Percentiles rank a stretch among this genome's conserved stretches.
phyloP scores from a whole-genome alignment of 345 rosid species.

The Eucalyptus cloeziana region DNA sequence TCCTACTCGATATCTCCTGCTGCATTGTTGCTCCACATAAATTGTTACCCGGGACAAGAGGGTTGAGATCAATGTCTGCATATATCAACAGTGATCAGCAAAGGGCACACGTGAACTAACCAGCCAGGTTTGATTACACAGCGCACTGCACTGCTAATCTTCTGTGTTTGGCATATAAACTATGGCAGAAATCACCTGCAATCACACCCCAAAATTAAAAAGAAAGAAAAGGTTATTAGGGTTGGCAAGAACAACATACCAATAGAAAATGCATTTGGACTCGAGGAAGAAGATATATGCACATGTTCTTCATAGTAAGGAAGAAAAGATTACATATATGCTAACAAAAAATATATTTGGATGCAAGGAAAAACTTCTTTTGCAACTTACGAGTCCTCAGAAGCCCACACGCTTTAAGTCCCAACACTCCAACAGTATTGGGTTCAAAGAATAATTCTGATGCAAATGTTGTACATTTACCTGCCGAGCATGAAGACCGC shows the following conservation, averaged over 20 bases:
- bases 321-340: background rate
- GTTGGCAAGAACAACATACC: background rate
- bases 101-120: background rate
- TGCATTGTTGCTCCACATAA: background rate
- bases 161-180: background rate
- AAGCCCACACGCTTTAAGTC: background rate
- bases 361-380: background rate
- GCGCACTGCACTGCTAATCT: background rate
- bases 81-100: background rate
- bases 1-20: background rate
- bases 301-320: background rate
- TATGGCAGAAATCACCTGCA: conserved; percentile 24
- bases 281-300: background rate
- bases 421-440: background rate
- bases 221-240: background rate
- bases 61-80: background rate
- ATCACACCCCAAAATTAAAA: conserved; percentile 4
- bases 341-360: background rate
- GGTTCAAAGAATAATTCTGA: background rate
- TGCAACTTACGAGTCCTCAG: background rate
- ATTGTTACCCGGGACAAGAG: background rate
- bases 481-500: background rate
- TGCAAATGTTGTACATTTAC: background rate
- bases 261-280: background rate
- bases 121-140: background rate